phyloP scores from a whole-genome alignment of 495 filamentous ascomycete species.

The Penicillium flavigenum region DNA sequence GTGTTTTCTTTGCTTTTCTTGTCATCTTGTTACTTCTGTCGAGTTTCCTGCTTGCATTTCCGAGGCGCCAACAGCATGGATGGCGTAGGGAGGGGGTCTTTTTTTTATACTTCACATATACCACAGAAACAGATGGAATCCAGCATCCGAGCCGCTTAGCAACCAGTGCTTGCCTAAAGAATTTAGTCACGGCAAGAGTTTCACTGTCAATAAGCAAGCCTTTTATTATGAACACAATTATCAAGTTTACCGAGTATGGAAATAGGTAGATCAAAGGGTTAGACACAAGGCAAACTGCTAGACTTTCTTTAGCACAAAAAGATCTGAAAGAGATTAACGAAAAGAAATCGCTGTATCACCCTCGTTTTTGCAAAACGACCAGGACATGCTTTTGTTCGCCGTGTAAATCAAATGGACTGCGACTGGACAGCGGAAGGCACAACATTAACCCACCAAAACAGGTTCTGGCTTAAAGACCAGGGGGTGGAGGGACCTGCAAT shows the following conservation, averaged over 20 bases:
- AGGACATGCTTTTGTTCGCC: slow-evolving; percentile 5
- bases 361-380: slow-evolving; percentile 4
- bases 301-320: slow-evolving; percentile 6
- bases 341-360: slow-evolving; percentile 4
- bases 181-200: background rate
- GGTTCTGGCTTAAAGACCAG: slow-evolving; percentile 41
- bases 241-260: slow-evolving; percentile 4
- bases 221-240: slow-evolving; percentile 8
- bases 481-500: slow-evolving; percentile 52
- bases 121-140: background rate
- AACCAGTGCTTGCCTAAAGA: background rate
- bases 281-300: slow-evolving; percentile 8
- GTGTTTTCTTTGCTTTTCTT: background rate
- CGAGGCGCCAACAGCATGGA: background rate
- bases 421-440: background rate
- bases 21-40: background rate
- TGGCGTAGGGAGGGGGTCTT: background rate
- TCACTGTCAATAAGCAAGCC: slow-evolving; percentile 1
- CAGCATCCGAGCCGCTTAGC: background rate
- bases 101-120: background rate
- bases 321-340: background rate
- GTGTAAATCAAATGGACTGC: background rate
- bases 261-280: background rate
- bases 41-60: background rate
- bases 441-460: background rate